phyloP scores from a whole-genome alignment of 768 basidiomycete species.

The Zangia roseola region DNA sequence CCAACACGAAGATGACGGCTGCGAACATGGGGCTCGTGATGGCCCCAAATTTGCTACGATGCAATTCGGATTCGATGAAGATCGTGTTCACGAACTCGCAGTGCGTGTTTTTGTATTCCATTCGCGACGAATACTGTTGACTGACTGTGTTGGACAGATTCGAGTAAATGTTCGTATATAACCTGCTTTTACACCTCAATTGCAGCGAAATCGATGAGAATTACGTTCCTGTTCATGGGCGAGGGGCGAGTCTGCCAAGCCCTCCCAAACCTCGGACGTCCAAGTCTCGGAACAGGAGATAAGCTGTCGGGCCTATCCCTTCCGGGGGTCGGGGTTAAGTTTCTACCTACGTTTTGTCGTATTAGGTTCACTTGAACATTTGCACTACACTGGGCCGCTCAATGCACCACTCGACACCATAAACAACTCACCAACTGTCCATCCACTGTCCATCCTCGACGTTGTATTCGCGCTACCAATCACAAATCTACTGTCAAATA shows the following conservation, averaged over 20 bases:
- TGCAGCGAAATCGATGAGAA: constrained; percentile 73
- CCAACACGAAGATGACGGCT: too few species aligned
- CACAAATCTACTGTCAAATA: constrained; percentile 2
- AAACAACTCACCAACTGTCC: neutral
- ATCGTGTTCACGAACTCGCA: too few species aligned
- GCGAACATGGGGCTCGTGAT: too few species aligned
- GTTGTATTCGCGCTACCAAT: constrained; percentile 16
- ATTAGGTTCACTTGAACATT: neutral
- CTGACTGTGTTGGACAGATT: constrained; percentile 48
- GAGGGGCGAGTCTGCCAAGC: constrained; percentile 59
- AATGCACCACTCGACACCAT: neutral
- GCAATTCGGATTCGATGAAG: too few species aligned
- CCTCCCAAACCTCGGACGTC: constrained; percentile 44
- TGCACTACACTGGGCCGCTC: neutral
- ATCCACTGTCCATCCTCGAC: neutral
- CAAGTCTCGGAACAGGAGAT: constrained; percentile 57
- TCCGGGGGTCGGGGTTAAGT: neutral
- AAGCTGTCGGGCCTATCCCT: neutral
- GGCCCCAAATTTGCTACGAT: too few species aligned
- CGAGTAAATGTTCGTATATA: constrained; percentile 86
- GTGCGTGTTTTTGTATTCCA: constrained; percentile 35
- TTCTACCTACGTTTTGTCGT: neutral
- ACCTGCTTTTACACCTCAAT: constrained; percentile 76
- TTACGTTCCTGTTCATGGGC: constrained; percentile 77
- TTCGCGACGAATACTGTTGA: constrained; percentile 1